Evolutionary conservation across 2,329 filamentous ascomycete species (phyloP).

Genomic region (Fusarium newnesense): DNA sequence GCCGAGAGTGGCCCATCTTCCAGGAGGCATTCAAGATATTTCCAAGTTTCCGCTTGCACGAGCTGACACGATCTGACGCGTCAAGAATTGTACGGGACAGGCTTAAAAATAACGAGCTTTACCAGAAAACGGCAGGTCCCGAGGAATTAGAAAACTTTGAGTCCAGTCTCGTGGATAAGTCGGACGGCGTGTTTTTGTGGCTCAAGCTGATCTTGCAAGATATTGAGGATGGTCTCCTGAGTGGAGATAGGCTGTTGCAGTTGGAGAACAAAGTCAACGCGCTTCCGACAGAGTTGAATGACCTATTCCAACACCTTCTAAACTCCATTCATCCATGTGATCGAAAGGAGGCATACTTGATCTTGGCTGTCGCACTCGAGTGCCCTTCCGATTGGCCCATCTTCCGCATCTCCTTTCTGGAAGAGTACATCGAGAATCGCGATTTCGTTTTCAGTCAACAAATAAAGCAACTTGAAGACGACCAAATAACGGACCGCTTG

Average conservation of each 20-base stretch:
- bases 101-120: fast-evolving
- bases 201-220: background rate
- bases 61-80: background rate
- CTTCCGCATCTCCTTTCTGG: background rate
- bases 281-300: background rate
- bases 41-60: background rate
- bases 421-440: background rate
- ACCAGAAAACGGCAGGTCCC: fast-evolving
- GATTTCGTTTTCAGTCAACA: fast-evolving
- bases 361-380: background rate
- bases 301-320: background rate
- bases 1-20: background rate
- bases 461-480: fast-evolving
- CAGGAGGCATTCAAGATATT: background rate
- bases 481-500: fast-evolving
- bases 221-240: background rate
- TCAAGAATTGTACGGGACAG: background rate
- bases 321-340: background rate
- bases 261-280: fast-evolving
- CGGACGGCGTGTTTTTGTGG: background rate
- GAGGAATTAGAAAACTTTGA: fast-evolving
- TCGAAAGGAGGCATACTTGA: background rate
- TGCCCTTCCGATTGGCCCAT: background rate
- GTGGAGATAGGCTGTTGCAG: background rate
- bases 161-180: fast-evolving